Conservation (phyloP, 2,329 filamentous ascomycete genomes). For the Fusarium sp. region DNA sequence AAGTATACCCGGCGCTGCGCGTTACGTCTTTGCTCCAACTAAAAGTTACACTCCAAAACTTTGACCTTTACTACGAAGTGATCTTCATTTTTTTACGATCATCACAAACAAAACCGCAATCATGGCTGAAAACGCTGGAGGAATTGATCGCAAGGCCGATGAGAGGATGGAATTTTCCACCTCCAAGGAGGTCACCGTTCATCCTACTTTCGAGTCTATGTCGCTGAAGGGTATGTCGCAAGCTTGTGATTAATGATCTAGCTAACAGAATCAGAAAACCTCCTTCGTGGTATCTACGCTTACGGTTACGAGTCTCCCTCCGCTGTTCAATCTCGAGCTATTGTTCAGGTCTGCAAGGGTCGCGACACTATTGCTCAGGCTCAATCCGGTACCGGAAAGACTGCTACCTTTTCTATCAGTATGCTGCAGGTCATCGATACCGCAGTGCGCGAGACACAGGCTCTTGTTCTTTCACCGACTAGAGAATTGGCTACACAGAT, state of each 20-base stretch:
- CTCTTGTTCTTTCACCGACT: constrained; percentile 93
- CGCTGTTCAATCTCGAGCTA: constrained; percentile 96
- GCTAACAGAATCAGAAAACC: constrained; percentile 72
- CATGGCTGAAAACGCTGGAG: constrained; percentile 85
- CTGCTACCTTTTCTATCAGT: constrained; percentile 94
- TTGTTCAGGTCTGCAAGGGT: constrained; percentile 98
- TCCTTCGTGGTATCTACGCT: constrained; percentile 96
- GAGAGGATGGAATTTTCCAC: constrained; percentile 98
- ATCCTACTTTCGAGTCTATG: constrained; percentile 95
- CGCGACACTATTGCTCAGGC: constrained; percentile 98
- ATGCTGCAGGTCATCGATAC: constrained; percentile 97
- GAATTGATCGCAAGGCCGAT: constrained; percentile 90
- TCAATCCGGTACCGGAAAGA: constrained; percentile 97
- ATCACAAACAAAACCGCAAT: constrained; percentile 49
- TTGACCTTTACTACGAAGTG: constrained; percentile 38
- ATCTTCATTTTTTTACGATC: neutral
- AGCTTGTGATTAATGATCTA: neutral
- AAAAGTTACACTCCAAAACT: constrained; percentile 45
- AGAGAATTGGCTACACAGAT: constrained; percentile 98
- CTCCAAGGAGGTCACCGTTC: constrained; percentile 96
- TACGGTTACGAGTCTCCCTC: constrained; percentile 99
- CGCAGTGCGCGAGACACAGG: constrained; percentile 90
- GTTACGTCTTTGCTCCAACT: constrained; percentile 19
- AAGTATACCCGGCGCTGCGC: constrained; percentile 47
- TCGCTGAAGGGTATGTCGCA: constrained; percentile 78